A percentile compares a stretch with the other conserved stretches of the same genome.
Conservation (phyloP, 2,329 filamentous ascomycete species). For the Cryphonectria naterciae region DNA sequence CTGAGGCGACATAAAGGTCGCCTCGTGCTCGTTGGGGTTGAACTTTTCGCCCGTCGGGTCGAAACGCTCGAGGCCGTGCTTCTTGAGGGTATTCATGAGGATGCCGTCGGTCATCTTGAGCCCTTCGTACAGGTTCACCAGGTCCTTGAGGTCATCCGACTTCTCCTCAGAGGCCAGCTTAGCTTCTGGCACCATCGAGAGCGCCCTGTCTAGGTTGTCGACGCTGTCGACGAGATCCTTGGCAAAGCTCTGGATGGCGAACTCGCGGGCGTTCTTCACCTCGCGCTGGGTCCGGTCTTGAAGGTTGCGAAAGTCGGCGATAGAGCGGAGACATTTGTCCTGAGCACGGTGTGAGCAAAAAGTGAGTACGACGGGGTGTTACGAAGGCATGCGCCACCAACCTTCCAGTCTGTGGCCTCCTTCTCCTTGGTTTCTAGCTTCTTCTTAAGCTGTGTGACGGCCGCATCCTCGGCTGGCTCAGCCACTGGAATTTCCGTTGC, state of each 20-base stretch:
- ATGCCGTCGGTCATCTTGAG: slow-evolving; percentile 94
- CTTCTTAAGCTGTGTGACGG: slow-evolving; percentile 53
- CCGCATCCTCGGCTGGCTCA: slow-evolving; percentile 30
- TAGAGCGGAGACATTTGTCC: slow-evolving; percentile 93
- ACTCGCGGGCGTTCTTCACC: slow-evolving; percentile 83
- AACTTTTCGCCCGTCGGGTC: slow-evolving; percentile 85
- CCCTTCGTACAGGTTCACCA: slow-evolving; percentile 81
- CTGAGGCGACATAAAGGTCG: slow-evolving; percentile 90
- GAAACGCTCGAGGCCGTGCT: slow-evolving; percentile 91
- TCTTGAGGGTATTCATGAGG: slow-evolving; percentile 84
- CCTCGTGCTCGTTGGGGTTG: slow-evolving; percentile 95
- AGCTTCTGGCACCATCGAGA: slow-evolving; percentile 75
- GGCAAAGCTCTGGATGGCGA: slow-evolving; percentile 94
- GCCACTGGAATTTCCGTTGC: slow-evolving; percentile 36
- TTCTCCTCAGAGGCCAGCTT: slow-evolving; percentile 63
- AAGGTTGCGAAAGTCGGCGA: slow-evolving; percentile 97
- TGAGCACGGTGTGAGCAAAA: slow-evolving; percentile 42
- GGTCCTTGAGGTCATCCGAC: slow-evolving; percentile 66
- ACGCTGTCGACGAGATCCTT: slow-evolving; percentile 93
- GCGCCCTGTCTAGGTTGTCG: slow-evolving; percentile 95
- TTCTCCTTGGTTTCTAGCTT: slow-evolving; percentile 56
- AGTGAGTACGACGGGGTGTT: background rate
- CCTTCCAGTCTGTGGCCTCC: slow-evolving; percentile 78
- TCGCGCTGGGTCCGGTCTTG: slow-evolving; percentile 94
- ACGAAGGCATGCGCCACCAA: slow-evolving; percentile 45